Evolutionary conservation across 2,329 filamentous ascomycete genomes (phyloP).

Genomic region (Venturia oleaginea): DNA sequence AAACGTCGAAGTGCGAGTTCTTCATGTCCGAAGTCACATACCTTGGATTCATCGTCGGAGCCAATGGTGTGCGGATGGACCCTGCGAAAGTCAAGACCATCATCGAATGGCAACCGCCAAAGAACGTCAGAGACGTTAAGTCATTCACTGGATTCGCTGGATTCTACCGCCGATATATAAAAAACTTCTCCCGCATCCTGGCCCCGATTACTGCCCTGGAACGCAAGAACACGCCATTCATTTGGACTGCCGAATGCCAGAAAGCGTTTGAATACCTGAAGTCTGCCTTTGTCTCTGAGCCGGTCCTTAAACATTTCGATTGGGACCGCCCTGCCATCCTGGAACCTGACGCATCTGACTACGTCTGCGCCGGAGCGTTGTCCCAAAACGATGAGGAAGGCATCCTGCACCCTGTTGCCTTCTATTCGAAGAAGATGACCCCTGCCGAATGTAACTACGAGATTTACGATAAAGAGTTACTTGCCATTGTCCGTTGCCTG

Average conservation of each 20-base stretch:
- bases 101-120: constrained; percentile 17
- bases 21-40: constrained; percentile 22
- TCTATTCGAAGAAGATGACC: constrained; percentile 19
- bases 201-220: constrained; percentile 17
- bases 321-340: constrained; percentile 14
- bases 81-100: constrained; percentile 18
- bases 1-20: constrained; percentile 23
- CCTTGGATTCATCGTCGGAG: constrained; percentile 20
- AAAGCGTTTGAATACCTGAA: constrained; percentile 15
- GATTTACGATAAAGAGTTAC: constrained; percentile 28
- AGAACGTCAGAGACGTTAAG: constrained; percentile 16
- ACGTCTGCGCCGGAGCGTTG: constrained; percentile 10
- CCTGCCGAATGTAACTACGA: constrained; percentile 24
- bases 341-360: constrained; percentile 19
- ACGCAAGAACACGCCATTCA: not conserved
- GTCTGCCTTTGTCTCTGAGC: constrained; percentile 16
- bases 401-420: constrained; percentile 16
- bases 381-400: constrained; percentile 14
- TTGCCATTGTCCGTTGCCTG: constrained; percentile 24
- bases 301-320: constrained; percentile 19
- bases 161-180: constrained; percentile 25
- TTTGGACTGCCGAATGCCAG: not conserved
- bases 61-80: constrained; percentile 20
- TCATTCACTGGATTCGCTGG: constrained; percentile 24
- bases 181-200: constrained; percentile 17